A percentile compares a stretch with the other conserved stretches of the same genome.
phyloP scores from a whole-genome alignment of 768 basidiomycete genomes.

The Xerocomellus intermedius region DNA sequence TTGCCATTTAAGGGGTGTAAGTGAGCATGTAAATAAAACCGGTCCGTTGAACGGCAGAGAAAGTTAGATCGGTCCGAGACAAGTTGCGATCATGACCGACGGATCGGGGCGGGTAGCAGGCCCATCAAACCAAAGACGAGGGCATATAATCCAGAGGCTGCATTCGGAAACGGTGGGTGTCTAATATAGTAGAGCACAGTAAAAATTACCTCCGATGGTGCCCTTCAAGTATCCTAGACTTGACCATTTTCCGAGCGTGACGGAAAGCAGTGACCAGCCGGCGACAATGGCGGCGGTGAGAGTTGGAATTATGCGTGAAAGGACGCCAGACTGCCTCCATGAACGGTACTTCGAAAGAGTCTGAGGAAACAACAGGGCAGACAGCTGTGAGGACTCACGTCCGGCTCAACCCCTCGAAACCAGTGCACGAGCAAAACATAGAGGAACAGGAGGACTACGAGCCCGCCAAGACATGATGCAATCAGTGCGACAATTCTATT shows the following conservation, averaged over 20 bases:
- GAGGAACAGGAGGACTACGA: constrained; percentile 69
- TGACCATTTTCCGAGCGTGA: constrained; percentile 68
- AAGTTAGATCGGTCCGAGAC: background rate
- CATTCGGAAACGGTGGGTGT: constrained; percentile 2
- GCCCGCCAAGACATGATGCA: constrained; percentile 52
- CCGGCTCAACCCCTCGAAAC: constrained; percentile 63
- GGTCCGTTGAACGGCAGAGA: background rate
- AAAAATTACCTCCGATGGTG: constrained; percentile 53
- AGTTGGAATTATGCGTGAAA: constrained; percentile 69
- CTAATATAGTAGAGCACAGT: background rate
- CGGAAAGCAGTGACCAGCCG: constrained; percentile 63
- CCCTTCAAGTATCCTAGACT: constrained; percentile 63
- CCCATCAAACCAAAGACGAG: constrained; percentile 74
- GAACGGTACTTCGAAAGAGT: constrained; percentile 55
- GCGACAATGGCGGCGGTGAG: constrained; percentile 66
- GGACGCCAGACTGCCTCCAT: constrained; percentile 68
- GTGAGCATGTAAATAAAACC: background rate
- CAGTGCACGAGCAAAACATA: constrained; percentile 70
- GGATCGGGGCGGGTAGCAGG: constrained; percentile 62
- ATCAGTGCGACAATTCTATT: constrained; percentile 52
- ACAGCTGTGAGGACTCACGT: constrained; percentile 46
- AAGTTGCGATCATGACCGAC: constrained; percentile 43
- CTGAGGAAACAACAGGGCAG: background rate
- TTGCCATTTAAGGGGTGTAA: background rate
- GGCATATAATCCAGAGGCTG: constrained; percentile 70